Conservation (phyloP, 257 asterid genomes). For the Rubia yunnanensis region DNA sequence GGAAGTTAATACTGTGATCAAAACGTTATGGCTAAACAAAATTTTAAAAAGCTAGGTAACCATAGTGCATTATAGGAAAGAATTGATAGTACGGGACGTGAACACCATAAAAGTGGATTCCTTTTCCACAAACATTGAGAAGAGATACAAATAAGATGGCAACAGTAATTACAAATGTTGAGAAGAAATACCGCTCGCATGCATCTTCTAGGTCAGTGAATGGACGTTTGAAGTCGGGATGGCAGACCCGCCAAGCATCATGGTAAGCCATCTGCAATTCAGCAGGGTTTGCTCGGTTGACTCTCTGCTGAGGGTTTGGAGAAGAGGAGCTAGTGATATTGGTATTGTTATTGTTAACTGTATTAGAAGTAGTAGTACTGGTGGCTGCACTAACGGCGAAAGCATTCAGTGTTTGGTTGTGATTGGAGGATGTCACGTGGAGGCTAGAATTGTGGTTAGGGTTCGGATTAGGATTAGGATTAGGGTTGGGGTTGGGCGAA, state of each 20-base stretch:
- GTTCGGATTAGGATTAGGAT: neutral
- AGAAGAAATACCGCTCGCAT: constrained; percentile 59
- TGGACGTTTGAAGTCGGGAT: constrained; percentile 89
- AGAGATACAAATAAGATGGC: neutral
- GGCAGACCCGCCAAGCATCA: constrained; percentile 98
- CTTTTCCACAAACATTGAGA: neutral
- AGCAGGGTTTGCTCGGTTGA: constrained; percentile 23
- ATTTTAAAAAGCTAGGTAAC: neutral
- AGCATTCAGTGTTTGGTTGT: constrained; percentile 12
- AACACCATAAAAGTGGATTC: neutral
- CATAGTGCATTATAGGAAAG: neutral
- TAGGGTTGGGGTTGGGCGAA: constrained; percentile 26
- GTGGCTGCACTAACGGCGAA: constrained; percentile 1
- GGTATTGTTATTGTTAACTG: neutral
- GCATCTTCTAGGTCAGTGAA: constrained; percentile 92
- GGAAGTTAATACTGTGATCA: too few species aligned
- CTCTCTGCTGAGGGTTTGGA: constrained; percentile 17
- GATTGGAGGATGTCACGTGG: constrained; percentile 19
- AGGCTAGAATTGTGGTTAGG: constrained; percentile 27
- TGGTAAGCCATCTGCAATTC: constrained; percentile 88
- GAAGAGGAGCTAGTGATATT: constrained; percentile 11
- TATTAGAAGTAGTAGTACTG: constrained; percentile 5
- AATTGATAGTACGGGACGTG: neutral
- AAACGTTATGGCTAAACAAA: too few species aligned
- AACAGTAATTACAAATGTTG: neutral